Conservation (phyloP, 2,329 filamentous ascomycete species). For the Chaetomium sp. region DNA sequence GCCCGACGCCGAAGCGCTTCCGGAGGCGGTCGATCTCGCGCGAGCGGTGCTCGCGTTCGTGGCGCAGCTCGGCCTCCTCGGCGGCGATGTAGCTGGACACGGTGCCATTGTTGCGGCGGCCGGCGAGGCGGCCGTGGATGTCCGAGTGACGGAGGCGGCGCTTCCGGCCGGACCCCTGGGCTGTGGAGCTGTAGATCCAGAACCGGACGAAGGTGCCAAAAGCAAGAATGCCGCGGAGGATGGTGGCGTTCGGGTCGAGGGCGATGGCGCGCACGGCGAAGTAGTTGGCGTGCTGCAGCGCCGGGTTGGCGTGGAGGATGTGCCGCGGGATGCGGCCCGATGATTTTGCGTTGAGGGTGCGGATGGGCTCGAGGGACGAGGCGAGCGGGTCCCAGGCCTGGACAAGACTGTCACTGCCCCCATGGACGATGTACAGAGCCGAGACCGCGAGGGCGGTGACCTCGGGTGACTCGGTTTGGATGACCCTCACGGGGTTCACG, state of each 20-base stretch:
- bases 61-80: conserved; percentile 79
- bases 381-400: conserved; percentile 96
- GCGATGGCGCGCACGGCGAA: conserved; percentile 81
- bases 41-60: conserved; percentile 66
- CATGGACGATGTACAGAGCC: conserved; percentile 85
- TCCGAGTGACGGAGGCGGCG: conserved; percentile 73
- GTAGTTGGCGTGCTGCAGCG: conserved; percentile 70
- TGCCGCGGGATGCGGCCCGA: conserved; percentile 80
- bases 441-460: conserved; percentile 82
- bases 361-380: conserved; percentile 74
- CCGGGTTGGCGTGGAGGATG: conserved; percentile 54
- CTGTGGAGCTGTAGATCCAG: conserved; percentile 89
- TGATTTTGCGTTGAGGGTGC: conserved; percentile 84
- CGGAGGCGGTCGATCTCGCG: conserved; percentile 72
- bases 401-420: conserved; percentile 90
- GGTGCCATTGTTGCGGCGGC: conserved; percentile 63
- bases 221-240: conserved; percentile 82
- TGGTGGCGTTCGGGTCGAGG: conserved; percentile 83
- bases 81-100: conserved; percentile 81
- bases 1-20: conserved; percentile 80
- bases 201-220: conserved; percentile 86
- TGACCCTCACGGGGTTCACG: conserved; percentile 73
- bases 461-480: conserved; percentile 87
- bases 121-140: conserved; percentile 53
- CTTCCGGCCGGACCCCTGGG: conserved; percentile 74